Evolutionary conservation across 1,139 yeast species (phyloP).

Genomic region (Neolecta irregularis): DNA sequence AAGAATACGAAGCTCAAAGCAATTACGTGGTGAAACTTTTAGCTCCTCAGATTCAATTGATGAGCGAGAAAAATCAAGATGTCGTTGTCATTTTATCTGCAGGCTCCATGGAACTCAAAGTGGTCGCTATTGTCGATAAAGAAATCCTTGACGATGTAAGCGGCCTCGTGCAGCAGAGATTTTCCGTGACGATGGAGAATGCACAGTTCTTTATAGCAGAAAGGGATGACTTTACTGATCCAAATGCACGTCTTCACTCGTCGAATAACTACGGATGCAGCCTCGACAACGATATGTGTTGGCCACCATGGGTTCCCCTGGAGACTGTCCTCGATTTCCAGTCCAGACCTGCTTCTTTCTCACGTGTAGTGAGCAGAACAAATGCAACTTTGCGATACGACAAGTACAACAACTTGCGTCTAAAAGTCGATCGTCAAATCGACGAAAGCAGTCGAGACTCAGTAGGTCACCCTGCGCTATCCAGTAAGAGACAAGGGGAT

Average conservation of each 20-base stretch:
- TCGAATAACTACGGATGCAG: slow-evolving; percentile 27
- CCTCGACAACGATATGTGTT: slow-evolving; percentile 17
- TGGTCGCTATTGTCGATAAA: slow-evolving; percentile 40
- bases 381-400: slow-evolving; percentile 48
- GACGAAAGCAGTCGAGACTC: slow-evolving; percentile 7
- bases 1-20: slow-evolving; percentile 37
- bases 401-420: slow-evolving; percentile 50
- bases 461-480: slow-evolving; percentile 14
- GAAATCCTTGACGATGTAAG: slow-evolving; percentile 34
- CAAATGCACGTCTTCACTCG: slow-evolving; percentile 31
- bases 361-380: slow-evolving; percentile 47
- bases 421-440: slow-evolving; percentile 21
- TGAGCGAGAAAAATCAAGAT: slow-evolving; percentile 47
- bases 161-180: slow-evolving; percentile 50
- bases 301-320: slow-evolving; percentile 24
- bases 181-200: slow-evolving; percentile 51
- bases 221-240: slow-evolving; percentile 31
- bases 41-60: slow-evolving; percentile 76
- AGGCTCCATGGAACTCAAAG: slow-evolving; percentile 54
- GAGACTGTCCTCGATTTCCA: slow-evolving; percentile 52
- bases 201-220: slow-evolving; percentile 58
- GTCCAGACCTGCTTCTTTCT: slow-evolving; percentile 37
- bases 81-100: slow-evolving; percentile 58
- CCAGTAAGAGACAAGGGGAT: slow-evolving; percentile 23
- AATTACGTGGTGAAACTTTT: slow-evolving; percentile 55